Evolutionary conservation across 306 rosid species (phyloP).

Genomic region (Ochetophila trinervis): DNA sequence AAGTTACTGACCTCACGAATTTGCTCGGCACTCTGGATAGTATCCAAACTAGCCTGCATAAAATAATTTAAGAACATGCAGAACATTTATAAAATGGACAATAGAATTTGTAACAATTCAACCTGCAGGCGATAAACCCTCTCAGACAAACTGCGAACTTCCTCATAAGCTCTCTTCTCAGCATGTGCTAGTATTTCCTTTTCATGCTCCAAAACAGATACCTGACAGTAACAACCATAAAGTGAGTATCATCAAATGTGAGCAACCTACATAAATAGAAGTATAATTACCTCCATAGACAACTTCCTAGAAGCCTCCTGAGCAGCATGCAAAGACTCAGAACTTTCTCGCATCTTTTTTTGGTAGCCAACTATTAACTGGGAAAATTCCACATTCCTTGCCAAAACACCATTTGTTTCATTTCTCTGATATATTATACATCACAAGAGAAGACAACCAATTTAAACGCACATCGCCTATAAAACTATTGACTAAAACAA

Average conservation of each 20-base stretch:
- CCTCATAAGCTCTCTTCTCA: slow-evolving; percentile 85
- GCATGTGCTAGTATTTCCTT: slow-evolving; percentile 83
- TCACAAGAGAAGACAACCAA: slow-evolving; percentile 2
- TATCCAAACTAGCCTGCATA: slow-evolving; percentile 76
- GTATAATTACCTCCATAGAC: slow-evolving; percentile 67
- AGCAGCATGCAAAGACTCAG: slow-evolving; percentile 67
- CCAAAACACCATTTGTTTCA: slow-evolving; percentile 61
- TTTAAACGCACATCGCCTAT: not conserved
- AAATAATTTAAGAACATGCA: slow-evolving; percentile 32
- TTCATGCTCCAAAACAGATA: slow-evolving; percentile 64
- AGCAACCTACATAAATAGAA: not conserved
- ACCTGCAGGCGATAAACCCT: slow-evolving; percentile 90
- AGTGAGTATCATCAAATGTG: slow-evolving; percentile 11
- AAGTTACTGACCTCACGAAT: slow-evolving; percentile 66
- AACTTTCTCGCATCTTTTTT: slow-evolving; percentile 72
- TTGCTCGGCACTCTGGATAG: slow-evolving; percentile 80
- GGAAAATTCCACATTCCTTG: slow-evolving; percentile 86
- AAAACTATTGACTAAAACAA: not conserved
- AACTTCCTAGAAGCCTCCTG: slow-evolving; percentile 70
- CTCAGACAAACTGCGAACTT: slow-evolving; percentile 73
- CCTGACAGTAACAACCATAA: slow-evolving; percentile 35
- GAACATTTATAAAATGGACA: not conserved
- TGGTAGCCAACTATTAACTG: slow-evolving; percentile 82
- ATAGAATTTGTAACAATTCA: slow-evolving; percentile 5
- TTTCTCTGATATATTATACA: slow-evolving; percentile 48